These are phyloP conservation scores for Ophiostoma australiae DNA, from an alignment of 2,329 filamentous ascomycete species.

Conservation along the genomic window DNA sequence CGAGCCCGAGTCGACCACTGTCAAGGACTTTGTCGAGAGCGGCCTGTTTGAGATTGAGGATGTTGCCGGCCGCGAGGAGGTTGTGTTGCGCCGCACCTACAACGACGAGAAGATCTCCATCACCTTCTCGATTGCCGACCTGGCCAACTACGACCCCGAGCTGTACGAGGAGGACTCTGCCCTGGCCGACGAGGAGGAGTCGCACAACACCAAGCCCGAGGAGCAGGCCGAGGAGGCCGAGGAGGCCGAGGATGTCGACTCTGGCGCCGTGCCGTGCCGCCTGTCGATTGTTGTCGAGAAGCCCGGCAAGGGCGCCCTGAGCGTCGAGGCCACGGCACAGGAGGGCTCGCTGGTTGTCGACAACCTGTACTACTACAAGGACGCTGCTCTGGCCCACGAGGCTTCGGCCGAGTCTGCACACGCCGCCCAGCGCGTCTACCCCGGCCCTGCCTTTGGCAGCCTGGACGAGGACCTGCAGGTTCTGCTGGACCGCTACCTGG, in stretches of 20 bases:
- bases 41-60: conserved; percentile 80
- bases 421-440: conserved; percentile 72
- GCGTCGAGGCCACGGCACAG: conserved; percentile 80
- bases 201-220: conserved; percentile 47
- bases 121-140: conserved; percentile 78
- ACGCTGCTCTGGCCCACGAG: conserved; percentile 70
- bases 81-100: conserved; percentile 75
- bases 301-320: conserved; percentile 74
- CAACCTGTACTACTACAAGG: conserved; percentile 82
- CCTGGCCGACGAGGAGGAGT: conserved; percentile 51
- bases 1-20: conserved; percentile 66
- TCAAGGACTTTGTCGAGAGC: conserved; percentile 85
- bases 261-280: conserved; percentile 68
- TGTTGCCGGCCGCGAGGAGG: conserved; percentile 77
- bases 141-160: conserved; percentile 62
- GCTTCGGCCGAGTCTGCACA: conserved; percentile 71
- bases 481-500: conserved; percentile 85
- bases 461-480: conserved; percentile 94
- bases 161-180: conserved; percentile 52
- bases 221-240: conserved; percentile 55
- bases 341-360: conserved; percentile 84
- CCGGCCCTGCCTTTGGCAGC: conserved; percentile 86
- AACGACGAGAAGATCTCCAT: conserved; percentile 78
- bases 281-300: conserved; percentile 88
- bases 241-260: conserved; percentile 43